These are phyloP conservation scores for Abrus pulchellus DNA, from an alignment of 306 rosid species.

Conservation along the genomic window DNA sequence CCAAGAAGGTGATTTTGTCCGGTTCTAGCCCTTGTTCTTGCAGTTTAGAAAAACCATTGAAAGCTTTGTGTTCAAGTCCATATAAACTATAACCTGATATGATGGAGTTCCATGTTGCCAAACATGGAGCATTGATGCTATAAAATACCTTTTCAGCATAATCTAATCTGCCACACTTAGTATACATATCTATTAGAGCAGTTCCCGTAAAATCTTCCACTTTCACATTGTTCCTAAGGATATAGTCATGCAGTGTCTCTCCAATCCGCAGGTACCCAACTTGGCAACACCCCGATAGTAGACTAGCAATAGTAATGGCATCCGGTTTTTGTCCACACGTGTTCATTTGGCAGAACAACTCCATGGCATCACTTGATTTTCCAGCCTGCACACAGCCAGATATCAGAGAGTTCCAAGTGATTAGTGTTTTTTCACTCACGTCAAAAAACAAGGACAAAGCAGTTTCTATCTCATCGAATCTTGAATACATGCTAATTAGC, in stretches of 20 bases:
- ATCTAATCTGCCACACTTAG: constrained; percentile 81
- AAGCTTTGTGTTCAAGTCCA: constrained; percentile 72
- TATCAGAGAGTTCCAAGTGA: constrained; percentile 81
- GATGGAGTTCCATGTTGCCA: constrained; percentile 86
- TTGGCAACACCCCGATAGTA: constrained; percentile 84
- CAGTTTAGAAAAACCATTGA: constrained; percentile 64
- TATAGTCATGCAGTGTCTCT: constrained; percentile 64
- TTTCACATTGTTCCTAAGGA: constrained; percentile 66
- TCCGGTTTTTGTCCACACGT: constrained; percentile 64
- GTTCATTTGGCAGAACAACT: constrained; percentile 71
- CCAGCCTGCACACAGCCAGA: constrained; percentile 85
- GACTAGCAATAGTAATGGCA: constrained; percentile 70
- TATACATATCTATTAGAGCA: constrained; percentile 86
- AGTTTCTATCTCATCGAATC: constrained; percentile 65
- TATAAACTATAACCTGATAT: constrained; percentile 79
- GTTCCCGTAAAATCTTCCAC: constrained; percentile 73
- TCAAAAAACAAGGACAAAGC: constrained; percentile 63
- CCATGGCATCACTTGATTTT: constrained; percentile 70
- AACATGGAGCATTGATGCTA: constrained; percentile 69
- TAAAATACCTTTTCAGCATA: constrained; percentile 71
- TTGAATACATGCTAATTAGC: constrained; percentile 82
- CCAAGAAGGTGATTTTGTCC: constrained; percentile 79
- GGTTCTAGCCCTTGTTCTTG: constrained; percentile 67
- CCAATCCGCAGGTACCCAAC: constrained; percentile 68
- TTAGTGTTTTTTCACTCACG: constrained; percentile 59